phyloP scores from a whole-genome alignment of 1,284 basidiomycete genomes.

The Boletus semigastroideus region DNA sequence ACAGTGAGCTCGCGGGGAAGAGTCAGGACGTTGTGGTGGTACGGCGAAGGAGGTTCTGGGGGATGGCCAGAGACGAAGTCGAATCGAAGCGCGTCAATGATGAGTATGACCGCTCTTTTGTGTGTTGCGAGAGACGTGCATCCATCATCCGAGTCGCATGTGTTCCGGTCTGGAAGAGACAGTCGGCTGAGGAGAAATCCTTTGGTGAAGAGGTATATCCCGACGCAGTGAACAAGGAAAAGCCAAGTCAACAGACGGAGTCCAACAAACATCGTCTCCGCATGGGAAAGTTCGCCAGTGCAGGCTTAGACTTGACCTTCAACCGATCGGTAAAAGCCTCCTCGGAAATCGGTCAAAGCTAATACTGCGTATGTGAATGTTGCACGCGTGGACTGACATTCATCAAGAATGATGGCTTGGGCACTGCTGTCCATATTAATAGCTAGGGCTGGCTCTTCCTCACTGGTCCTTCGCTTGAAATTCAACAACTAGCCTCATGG shows the following conservation, averaged over 20 bases:
- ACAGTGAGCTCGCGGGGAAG: slow-evolving; percentile 74
- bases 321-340: no score
- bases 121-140: slow-evolving; percentile 64
- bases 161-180: slow-evolving; percentile 63
- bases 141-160: slow-evolving; percentile 44
- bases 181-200: slow-evolving; percentile 88
- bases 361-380: no score
- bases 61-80: slow-evolving; percentile 87
- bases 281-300: slow-evolving; percentile 9
- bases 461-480: no score
- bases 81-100: slow-evolving; percentile 93
- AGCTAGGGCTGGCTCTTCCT: no score
- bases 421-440: no score
- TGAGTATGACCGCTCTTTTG: slow-evolving; percentile 77
- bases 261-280: slow-evolving; percentile 19
- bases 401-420: no score
- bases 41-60: slow-evolving; percentile 57
- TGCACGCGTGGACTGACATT: no score
- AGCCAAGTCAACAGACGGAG: slow-evolving; percentile 53
- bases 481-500: no score
- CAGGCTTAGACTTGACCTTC: no score
- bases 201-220: slow-evolving; percentile 79
- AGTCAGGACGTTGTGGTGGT: slow-evolving; percentile 82
- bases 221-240: slow-evolving; percentile 57
- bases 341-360: no score